Base-by-base conservation (phyloP, 2,329 filamentous ascomycete genomes). In the Trematosphaeria pertusa region DNA sequence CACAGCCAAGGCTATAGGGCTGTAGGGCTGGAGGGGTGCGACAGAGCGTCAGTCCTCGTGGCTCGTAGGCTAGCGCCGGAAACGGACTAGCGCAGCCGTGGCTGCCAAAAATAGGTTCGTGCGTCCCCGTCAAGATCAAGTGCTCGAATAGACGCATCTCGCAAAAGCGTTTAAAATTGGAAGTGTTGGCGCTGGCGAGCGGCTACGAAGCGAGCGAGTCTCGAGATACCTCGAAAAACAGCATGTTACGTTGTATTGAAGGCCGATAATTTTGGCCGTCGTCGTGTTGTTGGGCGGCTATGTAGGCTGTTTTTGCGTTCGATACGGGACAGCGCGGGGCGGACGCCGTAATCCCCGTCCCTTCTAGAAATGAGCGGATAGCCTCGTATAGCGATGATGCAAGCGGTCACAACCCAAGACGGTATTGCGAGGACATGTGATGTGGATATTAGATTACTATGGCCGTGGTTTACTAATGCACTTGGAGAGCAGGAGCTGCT, bases 241-340 rank as follows among this genome's bases (percentile, higher is more conserved):
- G 24, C 12, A n/a, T n/a, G n/a, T n/a, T n/a, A n/a, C n/a, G n/a
- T n/a, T n/a, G n/a, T n/a, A n/a, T n/a, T n/a, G n/a, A n/a, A 19
- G 4, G 21, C 19, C 10, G n/a, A 41, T 38, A 28, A 39, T 52
- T 40, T 24, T 48, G 50, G 34, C n/a, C n/a, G n/a, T 41, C 18
- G 33, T 19, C 24, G 22, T 15, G 36, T 34, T 17, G 19, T 21
- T 43, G 38, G 37, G 50, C 46, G 37, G 36, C 21, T 52, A 39
- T 39, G 37, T 48, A 41, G 48, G 50, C 43, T 36, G 47, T 50
- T 54, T 54, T 52, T 52, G 54, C 37, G 37, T 21, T 28, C n/a
- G 31, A 15, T 31, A 19, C 22, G n/a, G 39, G 24, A 12, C 24
- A 28, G 24, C 7, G 8, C 42, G 47, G 36, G 34, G 36, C 46